phyloP scores from a whole-genome alignment of 2,329 filamentous ascomycete species.

The Sporothrix curviconia region DNA sequence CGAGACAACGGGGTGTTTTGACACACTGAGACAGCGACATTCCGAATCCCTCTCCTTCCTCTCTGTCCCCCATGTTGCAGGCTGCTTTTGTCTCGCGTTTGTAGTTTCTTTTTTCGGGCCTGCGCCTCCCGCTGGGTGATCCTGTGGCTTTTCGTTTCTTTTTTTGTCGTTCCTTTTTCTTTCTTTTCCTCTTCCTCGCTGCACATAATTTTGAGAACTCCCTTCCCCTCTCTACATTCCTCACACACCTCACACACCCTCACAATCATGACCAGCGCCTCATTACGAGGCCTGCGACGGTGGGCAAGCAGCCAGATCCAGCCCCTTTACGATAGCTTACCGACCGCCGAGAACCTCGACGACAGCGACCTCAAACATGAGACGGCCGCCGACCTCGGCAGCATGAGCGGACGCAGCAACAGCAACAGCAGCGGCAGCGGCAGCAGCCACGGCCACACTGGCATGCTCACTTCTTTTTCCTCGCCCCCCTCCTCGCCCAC shows the following conservation, averaged over 20 bases:
- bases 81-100: too few relatives aligned
- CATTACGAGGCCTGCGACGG: conserved; percentile 3
- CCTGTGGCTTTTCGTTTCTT: neutral
- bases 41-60: too few relatives aligned
- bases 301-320: neutral
- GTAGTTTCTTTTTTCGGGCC: too few relatives aligned
- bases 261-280: conserved; percentile 2
- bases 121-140: too few relatives aligned
- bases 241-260: neutral
- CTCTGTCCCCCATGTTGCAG: too few relatives aligned
- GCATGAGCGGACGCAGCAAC: neutral
- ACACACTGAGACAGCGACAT: too few relatives aligned
- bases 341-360: neutral
- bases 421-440: neutral
- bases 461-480: too few relatives aligned
- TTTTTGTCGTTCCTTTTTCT: neutral
- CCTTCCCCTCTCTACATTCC: neutral
- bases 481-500: neutral
- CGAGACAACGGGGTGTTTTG: too few relatives aligned
- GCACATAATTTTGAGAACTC: too few relatives aligned
- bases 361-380: too few relatives aligned
- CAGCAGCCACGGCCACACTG: too few relatives aligned
- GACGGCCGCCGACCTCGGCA: too few relatives aligned
- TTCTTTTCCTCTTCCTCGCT: neutral
- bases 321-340: conserved; percentile 4